Base-by-base conservation (phyloP, 306 rosid genomes). In the Quercus parvula region DNA sequence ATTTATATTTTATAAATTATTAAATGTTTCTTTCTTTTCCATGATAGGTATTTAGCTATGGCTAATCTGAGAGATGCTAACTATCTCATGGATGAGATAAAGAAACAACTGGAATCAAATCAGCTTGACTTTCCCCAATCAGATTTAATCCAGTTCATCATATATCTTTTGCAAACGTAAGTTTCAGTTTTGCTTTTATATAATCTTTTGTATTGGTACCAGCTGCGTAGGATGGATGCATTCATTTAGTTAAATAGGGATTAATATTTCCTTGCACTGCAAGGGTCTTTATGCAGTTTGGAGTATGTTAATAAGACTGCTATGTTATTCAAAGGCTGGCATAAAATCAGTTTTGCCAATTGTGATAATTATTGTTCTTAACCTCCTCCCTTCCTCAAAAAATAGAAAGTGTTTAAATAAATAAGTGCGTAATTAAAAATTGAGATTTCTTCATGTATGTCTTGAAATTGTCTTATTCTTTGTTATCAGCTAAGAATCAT, bases 61-160 rank as follows among this genome's bases (percentile, higher is more conserved):
- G 96, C 98, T 80, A 93, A 96, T 89, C 86, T 91, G 73, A 91
- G 88, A 84, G 98, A 93, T 85, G 98, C 98, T 57, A 96, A 93
- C 89, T 12, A 19, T 72, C 84, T 96, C 70, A 59, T 93, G 88
- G 93, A 93, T 4, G 99, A 93, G 91, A 77, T 96, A 79, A 89
- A 89, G 89, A 88, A 78, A 74, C 91, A 87, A 83, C 87, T 67
- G 73, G 84, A 84, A 77, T 44, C 90, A 52, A 76, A 81, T 27
- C 78, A 84, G 86, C 86, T 81, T 61, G 89, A 80, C 49, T 67
- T 93, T 82, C 96, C 92, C 51, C 76, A 74, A 78, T 85, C 97
- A 25, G 89, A 96, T 63, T 82, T 96, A 90, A 91, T 85, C 81
- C 96, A 89, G 88, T 90, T 91, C 87, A 82, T 89, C 84, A 80